These are phyloP conservation scores for Dactylorhiza incarnata DNA, from an alignment of 106 monocot genomes.

Conservation along the genomic window DNA sequence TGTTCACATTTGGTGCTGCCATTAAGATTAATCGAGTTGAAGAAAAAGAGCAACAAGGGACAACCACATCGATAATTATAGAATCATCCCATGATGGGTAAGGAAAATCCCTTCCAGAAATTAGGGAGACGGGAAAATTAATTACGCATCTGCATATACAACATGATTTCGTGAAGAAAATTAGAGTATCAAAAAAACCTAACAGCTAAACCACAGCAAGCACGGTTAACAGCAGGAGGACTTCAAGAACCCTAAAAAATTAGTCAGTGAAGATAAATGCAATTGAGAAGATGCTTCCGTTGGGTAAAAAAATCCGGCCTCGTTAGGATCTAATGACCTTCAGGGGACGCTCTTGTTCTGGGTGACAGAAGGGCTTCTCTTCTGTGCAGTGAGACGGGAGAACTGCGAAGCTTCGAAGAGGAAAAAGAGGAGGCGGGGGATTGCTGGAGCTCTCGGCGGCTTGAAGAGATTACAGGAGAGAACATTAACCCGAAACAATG, in stretches of 20 bases:
- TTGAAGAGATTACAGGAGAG: neutral
- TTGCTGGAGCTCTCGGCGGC: neutral
- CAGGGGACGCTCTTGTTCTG: constrained; percentile 3
- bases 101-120: too few species aligned
- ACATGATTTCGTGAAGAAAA: too few species aligned
- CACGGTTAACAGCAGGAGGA: neutral
- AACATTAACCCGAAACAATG: neutral
- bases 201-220: neutral
- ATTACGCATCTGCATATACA: neutral
- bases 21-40: too few species aligned
- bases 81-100: too few species aligned
- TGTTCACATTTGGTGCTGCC: too few species aligned
- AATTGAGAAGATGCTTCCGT: neutral
- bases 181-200: neutral
- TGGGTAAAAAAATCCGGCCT: neutral
- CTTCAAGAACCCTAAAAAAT: neutral
- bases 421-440: neutral
- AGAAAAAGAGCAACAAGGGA: too few species aligned
- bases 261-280: neutral
- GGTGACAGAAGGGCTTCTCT: neutral
- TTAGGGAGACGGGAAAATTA: too few species aligned
- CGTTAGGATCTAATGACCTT: neutral
- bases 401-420: neutral
- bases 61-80: too few species aligned
- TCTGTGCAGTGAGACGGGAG: neutral